A percentile compares a stretch with the other conserved stretches of the same genome.
phyloP scores from a whole-genome alignment of 306 rosid species.

The Ormosia emarginata region DNA sequence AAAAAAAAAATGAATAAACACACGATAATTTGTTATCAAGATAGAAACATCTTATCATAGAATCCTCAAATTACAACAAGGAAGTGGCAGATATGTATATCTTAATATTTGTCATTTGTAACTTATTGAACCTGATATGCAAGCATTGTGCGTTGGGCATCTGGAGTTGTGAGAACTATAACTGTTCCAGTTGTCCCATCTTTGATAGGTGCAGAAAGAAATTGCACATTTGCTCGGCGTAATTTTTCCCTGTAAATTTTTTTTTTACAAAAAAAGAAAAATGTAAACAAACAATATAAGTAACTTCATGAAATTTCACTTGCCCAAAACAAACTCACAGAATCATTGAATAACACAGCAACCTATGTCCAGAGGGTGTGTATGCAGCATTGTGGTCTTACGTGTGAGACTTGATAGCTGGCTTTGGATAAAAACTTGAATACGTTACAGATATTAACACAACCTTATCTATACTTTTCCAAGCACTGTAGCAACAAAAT shows the following conservation, averaged over 20 bases:
- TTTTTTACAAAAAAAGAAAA: neutral
- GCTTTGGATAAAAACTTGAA: neutral
- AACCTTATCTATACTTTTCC: neutral
- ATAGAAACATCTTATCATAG: conserved; percentile 8
- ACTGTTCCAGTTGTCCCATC: conserved; percentile 97
- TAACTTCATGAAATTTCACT: neutral
- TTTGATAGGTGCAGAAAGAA: conserved; percentile 70
- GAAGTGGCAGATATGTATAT: neutral
- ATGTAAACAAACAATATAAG: neutral
- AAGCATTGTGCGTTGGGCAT: conserved; percentile 97
- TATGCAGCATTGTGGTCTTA: neutral
- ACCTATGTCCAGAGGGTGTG: neutral
- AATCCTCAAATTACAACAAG: neutral
- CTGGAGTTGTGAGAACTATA: conserved; percentile 93
- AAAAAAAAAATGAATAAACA: neutral
- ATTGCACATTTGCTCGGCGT: conserved; percentile 81
- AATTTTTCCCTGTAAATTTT: conserved; percentile 59
- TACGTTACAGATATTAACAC: neutral
- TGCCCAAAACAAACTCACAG: neutral
- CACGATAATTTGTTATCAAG: neutral
- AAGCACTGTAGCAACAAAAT: neutral
- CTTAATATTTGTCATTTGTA: neutral
- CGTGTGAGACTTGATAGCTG: neutral
- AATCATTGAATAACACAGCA: neutral
- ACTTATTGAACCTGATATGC: conserved; percentile 76